These are phyloP conservation scores for Populus alba DNA, from an alignment of 345 rosid genomes.

Conservation along the genomic window DNA sequence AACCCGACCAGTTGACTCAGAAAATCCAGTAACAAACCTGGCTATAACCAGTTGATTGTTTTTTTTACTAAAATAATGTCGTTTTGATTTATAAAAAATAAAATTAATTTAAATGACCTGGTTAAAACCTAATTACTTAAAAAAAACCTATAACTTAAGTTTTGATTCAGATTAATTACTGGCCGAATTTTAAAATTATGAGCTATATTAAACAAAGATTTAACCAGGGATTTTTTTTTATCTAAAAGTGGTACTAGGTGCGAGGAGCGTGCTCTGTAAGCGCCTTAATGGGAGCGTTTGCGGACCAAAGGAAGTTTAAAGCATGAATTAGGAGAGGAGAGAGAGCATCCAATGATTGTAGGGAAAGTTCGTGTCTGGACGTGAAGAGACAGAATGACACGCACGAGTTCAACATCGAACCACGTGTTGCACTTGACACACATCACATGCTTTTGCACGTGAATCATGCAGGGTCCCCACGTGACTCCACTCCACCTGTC, in stretches of 20 bases:
- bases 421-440: constrained; percentile 18
- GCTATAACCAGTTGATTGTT: no score
- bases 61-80: no score
- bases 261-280: neutral
- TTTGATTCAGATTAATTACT: no score
- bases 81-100: no score
- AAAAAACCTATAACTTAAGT: no score
- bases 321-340: neutral
- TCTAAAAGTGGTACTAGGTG: neutral
- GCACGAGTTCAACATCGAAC: constrained; percentile 33
- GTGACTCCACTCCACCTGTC: constrained; percentile 20
- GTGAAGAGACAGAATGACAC: constrained; percentile 33
- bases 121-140: no score
- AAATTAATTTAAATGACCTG: fast-evolving
- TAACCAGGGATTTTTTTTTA: neutral
- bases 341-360: constrained; percentile 42
- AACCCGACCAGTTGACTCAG: fast-evolving
- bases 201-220: neutral
- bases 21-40: no score
- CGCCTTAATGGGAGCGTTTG: neutral
- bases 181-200: no score
- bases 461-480: constrained; percentile 21
- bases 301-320: neutral
- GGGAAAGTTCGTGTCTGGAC: constrained; percentile 33
- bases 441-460: constrained; percentile 31